phyloP scores from a whole-genome alignment of 805 yeast genomes.

The Candida quercuum region DNA sequence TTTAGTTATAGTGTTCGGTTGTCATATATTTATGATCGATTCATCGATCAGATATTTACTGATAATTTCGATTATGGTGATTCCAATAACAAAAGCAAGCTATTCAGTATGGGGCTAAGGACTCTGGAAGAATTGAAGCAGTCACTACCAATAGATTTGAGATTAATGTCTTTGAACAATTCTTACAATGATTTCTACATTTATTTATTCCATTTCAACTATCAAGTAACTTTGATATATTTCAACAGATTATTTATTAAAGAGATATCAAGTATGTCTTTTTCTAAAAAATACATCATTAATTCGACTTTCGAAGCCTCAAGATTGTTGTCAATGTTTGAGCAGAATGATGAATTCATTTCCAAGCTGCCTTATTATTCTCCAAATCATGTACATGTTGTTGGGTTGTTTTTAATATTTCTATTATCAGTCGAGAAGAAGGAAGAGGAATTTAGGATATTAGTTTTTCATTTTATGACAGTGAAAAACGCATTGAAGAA shows the following conservation, averaged over 20 bases:
- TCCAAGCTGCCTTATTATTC: slow-evolving; percentile 14
- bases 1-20: slow-evolving; percentile 24
- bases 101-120: slow-evolving; percentile 22
- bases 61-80: slow-evolving; percentile 29
- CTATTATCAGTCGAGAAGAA: not conserved
- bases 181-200: slow-evolving; percentile 7
- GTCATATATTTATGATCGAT: slow-evolving; percentile 29
- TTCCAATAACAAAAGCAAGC: slow-evolving; percentile 21
- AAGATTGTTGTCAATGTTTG: not conserved
- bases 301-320: slow-evolving; percentile 16
- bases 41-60: slow-evolving; percentile 29
- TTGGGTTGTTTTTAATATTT: slow-evolving; percentile 9
- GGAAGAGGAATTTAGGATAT: not conserved
- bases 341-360: not conserved
- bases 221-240: slow-evolving; percentile 17
- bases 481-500: not conserved
- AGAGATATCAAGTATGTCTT: slow-evolving; percentile 3
- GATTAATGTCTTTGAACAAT: slow-evolving; percentile 1
- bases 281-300: slow-evolving; percentile 15
- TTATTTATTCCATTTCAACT: slow-evolving; percentile 22
- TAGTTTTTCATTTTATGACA: not conserved
- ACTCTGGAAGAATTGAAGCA: slow-evolving; percentile 20
- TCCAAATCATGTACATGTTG: slow-evolving; percentile 6
- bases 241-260: slow-evolving; percentile 19
- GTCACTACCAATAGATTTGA: slow-evolving; percentile 18